These are phyloP conservation scores for Ustilago bromivora DNA, from an alignment of 1,284 basidiomycete genomes.

Conservation along the genomic window DNA sequence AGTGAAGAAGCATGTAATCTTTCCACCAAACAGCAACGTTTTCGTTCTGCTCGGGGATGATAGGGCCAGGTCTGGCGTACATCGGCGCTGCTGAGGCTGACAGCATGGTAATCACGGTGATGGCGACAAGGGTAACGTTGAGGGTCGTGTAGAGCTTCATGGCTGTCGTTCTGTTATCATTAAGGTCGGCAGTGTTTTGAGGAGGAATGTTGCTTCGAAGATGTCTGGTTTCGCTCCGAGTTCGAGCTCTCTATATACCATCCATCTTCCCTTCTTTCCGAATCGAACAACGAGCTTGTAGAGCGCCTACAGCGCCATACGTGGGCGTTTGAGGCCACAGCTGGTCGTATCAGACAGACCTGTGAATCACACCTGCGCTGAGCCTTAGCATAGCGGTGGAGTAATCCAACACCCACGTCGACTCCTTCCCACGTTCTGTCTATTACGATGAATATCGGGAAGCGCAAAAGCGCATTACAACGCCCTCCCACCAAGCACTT, in stretches of 20 bases:
- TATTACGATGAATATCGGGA: background rate
- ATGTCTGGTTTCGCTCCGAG: background rate
- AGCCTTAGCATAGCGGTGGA: background rate
- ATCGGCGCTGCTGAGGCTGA: slow-evolving; percentile 1
- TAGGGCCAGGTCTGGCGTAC: background rate
- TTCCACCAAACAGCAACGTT: slow-evolving; percentile 2
- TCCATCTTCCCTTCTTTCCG: background rate
- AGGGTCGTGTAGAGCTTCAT: background rate
- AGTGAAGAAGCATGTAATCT: background rate
- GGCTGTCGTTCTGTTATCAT: background rate
- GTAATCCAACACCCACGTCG: background rate
- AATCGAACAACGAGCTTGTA: too few relatives aligned
- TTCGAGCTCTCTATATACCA: background rate
- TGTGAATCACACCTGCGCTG: background rate
- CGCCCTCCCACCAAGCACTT: background rate
- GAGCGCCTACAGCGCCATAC: too few relatives aligned
- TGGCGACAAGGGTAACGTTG: background rate
- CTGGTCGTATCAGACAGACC: background rate
- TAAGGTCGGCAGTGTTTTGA: background rate
- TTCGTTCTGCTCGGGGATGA: background rate
- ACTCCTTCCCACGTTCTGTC: background rate
- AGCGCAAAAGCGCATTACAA: slow-evolving; percentile 6
- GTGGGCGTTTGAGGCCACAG: too few relatives aligned
- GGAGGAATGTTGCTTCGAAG: background rate
- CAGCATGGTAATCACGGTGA: background rate